Evolutionary conservation across 208 protist species (phyloP).

Genomic region (Tritrichomonas foetus): DNA sequence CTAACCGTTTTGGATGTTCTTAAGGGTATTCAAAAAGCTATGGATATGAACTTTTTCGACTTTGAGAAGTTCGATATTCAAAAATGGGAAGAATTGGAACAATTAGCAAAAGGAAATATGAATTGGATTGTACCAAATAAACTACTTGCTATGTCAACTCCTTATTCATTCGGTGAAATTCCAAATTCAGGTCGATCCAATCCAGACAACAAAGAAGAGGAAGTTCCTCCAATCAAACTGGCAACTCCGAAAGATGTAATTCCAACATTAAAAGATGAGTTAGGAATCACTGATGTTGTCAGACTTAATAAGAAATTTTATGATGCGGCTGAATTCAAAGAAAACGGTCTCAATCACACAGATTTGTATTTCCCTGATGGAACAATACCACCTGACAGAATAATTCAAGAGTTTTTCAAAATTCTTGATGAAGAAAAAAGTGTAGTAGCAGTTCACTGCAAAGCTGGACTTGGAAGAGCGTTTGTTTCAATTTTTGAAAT

Average conservation of each 20-base stretch:
- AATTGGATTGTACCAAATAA: conserved; percentile 84
- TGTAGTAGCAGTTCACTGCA: conserved; percentile 26
- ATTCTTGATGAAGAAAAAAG: background rate
- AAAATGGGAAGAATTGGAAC: conserved; percentile 72
- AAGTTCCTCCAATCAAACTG: background rate
- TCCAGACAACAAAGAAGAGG: too few relatives aligned
- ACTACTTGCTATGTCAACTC: conserved; percentile 77
- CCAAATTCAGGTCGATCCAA: too few relatives aligned
- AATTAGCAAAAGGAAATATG: conserved; percentile 76
- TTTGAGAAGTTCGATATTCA: conserved; percentile 73
- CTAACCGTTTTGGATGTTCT: conserved; percentile 71
- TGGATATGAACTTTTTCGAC: conserved; percentile 67
- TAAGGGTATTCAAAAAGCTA: conserved; percentile 65
- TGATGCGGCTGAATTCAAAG: background rate
- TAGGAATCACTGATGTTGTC: background rate
- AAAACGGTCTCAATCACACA: background rate
- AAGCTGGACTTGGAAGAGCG: conserved; percentile 2
- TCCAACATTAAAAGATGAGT: background rate
- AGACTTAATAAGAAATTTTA: conserved; percentile 12
- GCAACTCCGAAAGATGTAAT: background rate
- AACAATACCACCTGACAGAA: background rate
- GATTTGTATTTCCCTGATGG: conserved; percentile 29
- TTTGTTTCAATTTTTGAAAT: too few relatives aligned
- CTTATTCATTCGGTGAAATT: conserved; percentile 43
- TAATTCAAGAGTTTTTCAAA: background rate